Evolutionary conservation across 2,329 filamentous ascomycete genomes (phyloP), one percentile per base, ranked within the genome.

Genomic region (Trichoderma semiorbis): DNA sequence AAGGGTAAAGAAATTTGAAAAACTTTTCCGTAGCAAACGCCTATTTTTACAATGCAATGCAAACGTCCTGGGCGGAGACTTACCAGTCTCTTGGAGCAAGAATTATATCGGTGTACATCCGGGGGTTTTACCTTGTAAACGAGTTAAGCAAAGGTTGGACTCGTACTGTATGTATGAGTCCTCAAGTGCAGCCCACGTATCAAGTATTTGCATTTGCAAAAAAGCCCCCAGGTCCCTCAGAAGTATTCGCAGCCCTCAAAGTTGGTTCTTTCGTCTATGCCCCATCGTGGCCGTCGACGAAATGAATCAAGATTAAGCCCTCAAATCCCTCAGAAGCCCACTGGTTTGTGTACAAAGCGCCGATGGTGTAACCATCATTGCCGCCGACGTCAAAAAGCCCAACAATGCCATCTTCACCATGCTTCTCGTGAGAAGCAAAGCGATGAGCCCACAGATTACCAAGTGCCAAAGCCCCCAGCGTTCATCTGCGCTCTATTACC

Each of bases 401-500:
- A 76, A 57, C 55, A 73, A 70, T 70, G 74, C 74, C 76, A 74
- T 75, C 24, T 67, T 58, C 32, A 63, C 64, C 65, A 73, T 47
- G 50, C 60, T 70, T 61, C 73, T 21, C 18, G 12, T 66, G 63
- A 58, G 69, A 74, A 72, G 69, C 73, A 73, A 71, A 43, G 72
- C 80, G 81, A 83, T 80, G 76, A 83, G 81, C 80, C 81, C 80
- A 79, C 81, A 77, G 76, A 78, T 76, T 78, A 79, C 79, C 73
- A 57, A 55, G 50, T 74, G 77, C 74, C 82, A 78, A 84, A 85
- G 84, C 86, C 86, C 86, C 86, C 86, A 83, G 86, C 86, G 85
- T 85, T 87, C 81, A 83, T 86, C 85, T 83, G 82, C 78, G 81
- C 82, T 82, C 82, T 81, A 81, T 73, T 73, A 69, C 74, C 77